phyloP scores from a whole-genome alignment of 2,329 filamentous ascomycete species.

The Trichophyton simii region DNA sequence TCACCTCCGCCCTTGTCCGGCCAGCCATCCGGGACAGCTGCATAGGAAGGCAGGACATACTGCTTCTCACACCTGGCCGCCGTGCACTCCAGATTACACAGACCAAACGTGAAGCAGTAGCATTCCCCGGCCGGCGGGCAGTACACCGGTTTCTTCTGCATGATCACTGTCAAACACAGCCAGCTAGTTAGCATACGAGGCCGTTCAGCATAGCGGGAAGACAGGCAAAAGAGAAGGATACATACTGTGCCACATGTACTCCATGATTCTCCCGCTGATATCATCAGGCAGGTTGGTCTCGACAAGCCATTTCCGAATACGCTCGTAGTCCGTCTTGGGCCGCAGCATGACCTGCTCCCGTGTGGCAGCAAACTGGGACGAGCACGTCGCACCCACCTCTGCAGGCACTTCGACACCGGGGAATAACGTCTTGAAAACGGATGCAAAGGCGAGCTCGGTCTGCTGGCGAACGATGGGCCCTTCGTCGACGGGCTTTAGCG shows the following conservation, averaged over 20 bases:
- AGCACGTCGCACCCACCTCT: constrained; percentile 41
- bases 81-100: constrained; percentile 39
- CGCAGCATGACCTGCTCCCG: constrained; percentile 35
- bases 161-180: constrained; percentile 10
- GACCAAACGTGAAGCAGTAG: constrained; percentile 55
- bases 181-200: neutral
- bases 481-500: constrained; percentile 27
- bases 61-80: constrained; percentile 38
- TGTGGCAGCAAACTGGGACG: constrained; percentile 44
- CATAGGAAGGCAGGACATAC: constrained; percentile 47
- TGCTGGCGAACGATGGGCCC: constrained; percentile 33
- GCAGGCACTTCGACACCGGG: constrained; percentile 28
- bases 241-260: constrained; percentile 51
- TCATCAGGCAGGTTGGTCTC: constrained; percentile 37
- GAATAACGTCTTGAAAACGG: constrained; percentile 40
- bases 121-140: constrained; percentile 51
- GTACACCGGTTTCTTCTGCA: constrained; percentile 43
- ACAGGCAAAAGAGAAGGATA: neutral
- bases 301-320: constrained; percentile 38
- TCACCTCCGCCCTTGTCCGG: constrained; percentile 44
- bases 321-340: constrained; percentile 37
- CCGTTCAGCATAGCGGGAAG: no score
- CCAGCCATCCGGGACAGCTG: constrained; percentile 50
- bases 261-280: constrained; percentile 42
- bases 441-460: constrained; percentile 38